Percentiles rank a stretch among this genome's conserved stretches.
phyloP scores from a whole-genome alignment of 768 basidiomycete species.

The Hygrophorus pudorinus region DNA sequence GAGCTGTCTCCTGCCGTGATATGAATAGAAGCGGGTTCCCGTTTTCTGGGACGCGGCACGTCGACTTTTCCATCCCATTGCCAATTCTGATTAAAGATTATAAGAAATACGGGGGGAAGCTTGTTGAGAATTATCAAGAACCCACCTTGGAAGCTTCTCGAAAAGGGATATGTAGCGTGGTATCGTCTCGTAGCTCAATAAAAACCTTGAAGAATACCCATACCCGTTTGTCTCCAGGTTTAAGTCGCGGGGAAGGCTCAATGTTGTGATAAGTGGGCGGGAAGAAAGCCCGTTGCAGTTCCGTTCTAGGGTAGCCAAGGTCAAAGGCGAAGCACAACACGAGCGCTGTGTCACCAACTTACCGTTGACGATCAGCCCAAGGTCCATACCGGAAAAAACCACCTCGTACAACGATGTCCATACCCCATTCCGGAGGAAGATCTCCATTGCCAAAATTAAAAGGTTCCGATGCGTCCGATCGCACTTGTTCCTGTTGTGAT shows the following conservation, averaged over 20 bases:
- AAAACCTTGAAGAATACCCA: conserved; percentile 80
- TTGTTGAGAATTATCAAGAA: neutral
- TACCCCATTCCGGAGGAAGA: conserved; percentile 85
- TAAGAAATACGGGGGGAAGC: conserved; percentile 3
- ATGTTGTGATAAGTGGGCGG: conserved; percentile 67
- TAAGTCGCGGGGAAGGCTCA: conserved; percentile 44
- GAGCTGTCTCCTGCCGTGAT: conserved; percentile 72
- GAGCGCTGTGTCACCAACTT: conserved; percentile 1
- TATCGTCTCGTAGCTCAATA: conserved; percentile 69
- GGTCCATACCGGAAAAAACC: conserved; percentile 83
- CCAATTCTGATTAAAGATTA: conserved; percentile 58
- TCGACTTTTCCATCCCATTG: conserved; percentile 67
- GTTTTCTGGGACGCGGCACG: conserved; percentile 37
- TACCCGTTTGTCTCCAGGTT: conserved; percentile 69
- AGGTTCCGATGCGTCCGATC: conserved; percentile 27
- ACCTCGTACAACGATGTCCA: conserved; percentile 72
- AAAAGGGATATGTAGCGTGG: conserved; percentile 78
- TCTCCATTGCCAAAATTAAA: conserved; percentile 83
- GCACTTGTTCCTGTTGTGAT: conserved; percentile 17
- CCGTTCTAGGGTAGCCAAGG: conserved; percentile 33
- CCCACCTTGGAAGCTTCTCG: conserved; percentile 81
- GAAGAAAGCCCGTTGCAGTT: conserved; percentile 76
- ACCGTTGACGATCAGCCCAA: conserved; percentile 95
- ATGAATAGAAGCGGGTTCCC: conserved; percentile 66
- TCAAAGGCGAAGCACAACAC: neutral